Conservation (phyloP, 352 stramenopile genomes). For the Phytophthora crassamura region DNA sequence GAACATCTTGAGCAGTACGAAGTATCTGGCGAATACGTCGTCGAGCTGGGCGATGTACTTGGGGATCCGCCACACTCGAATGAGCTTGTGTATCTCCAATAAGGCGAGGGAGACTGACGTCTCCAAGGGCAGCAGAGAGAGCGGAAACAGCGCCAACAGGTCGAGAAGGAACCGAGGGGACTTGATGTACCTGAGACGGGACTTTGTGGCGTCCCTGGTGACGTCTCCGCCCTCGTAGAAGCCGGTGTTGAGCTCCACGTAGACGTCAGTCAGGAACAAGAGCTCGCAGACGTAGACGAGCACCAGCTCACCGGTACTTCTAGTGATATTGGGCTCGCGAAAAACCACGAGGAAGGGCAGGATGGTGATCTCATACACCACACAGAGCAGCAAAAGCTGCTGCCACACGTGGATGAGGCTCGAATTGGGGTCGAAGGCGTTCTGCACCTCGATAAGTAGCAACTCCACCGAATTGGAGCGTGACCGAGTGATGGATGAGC, state of each 20-base stretch:
- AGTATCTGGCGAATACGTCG: slow-evolving; percentile 63
- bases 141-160: slow-evolving; percentile 47
- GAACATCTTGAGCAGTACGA: slow-evolving; percentile 72
- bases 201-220: slow-evolving; percentile 55
- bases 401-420: slow-evolving; percentile 61
- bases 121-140: slow-evolving; percentile 45
- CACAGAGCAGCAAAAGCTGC: slow-evolving; percentile 53
- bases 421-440: slow-evolving; percentile 70
- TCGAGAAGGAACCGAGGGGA: slow-evolving; percentile 63
- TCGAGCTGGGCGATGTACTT: slow-evolving; percentile 65
- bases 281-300: slow-evolving; percentile 60
- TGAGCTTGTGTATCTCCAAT: slow-evolving; percentile 72
- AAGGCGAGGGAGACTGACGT: slow-evolving; percentile 36
- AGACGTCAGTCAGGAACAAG: slow-evolving; percentile 64
- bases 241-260: slow-evolving; percentile 71
- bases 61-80: slow-evolving; percentile 53
- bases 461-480: slow-evolving; percentile 64
- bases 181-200: slow-evolving; percentile 56
- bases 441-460: slow-evolving; percentile 53
- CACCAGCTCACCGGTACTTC: slow-evolving; percentile 39
- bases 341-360: slow-evolving; percentile 65
- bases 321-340: slow-evolving; percentile 13
- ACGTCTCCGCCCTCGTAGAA: slow-evolving; percentile 77
- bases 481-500: slow-evolving; percentile 39
- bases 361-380: slow-evolving; percentile 65